phyloP scores from a whole-genome alignment of 768 basidiomycete genomes.

The Amanita brunnescens region DNA sequence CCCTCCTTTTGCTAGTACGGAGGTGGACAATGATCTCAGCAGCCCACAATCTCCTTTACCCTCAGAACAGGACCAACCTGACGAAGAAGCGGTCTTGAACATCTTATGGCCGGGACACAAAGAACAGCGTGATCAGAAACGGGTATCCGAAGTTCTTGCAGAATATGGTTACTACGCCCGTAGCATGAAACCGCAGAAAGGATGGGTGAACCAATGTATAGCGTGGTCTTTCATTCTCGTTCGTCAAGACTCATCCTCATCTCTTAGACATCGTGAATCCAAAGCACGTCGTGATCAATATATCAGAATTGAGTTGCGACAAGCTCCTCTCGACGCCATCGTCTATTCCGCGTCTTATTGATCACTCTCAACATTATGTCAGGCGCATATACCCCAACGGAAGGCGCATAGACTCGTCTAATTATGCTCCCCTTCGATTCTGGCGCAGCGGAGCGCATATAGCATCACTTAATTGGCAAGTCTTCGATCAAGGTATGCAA shows the following conservation, averaged over 20 bases:
- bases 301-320: slow-evolving; percentile 41
- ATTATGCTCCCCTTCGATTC: slow-evolving; percentile 41
- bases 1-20: slow-evolving; percentile 19
- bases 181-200: slow-evolving; percentile 50
- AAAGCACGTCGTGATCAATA: slow-evolving; percentile 48
- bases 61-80: slow-evolving; percentile 10
- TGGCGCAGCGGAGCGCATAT: slow-evolving; percentile 55
- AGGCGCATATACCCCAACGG: slow-evolving; percentile 53
- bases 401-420: slow-evolving; percentile 45
- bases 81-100: slow-evolving; percentile 9
- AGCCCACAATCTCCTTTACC: slow-evolving; percentile 18
- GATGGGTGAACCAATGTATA: slow-evolving; percentile 37
- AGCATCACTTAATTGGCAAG: slow-evolving; percentile 54
- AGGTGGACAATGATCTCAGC: slow-evolving; percentile 13
- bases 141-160: slow-evolving; percentile 44
- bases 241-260: neutral
- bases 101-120: slow-evolving; percentile 12
- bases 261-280: slow-evolving; percentile 30
- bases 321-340: slow-evolving; percentile 28
- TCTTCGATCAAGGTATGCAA: slow-evolving; percentile 48
- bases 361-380: slow-evolving; percentile 34
- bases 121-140: slow-evolving; percentile 13
- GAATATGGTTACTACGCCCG: slow-evolving; percentile 51
- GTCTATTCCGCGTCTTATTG: slow-evolving; percentile 27
- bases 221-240: neutral